phyloP scores from a whole-genome alignment of 2,329 filamentous ascomycete species.

The Aspergillus melleus region DNA sequence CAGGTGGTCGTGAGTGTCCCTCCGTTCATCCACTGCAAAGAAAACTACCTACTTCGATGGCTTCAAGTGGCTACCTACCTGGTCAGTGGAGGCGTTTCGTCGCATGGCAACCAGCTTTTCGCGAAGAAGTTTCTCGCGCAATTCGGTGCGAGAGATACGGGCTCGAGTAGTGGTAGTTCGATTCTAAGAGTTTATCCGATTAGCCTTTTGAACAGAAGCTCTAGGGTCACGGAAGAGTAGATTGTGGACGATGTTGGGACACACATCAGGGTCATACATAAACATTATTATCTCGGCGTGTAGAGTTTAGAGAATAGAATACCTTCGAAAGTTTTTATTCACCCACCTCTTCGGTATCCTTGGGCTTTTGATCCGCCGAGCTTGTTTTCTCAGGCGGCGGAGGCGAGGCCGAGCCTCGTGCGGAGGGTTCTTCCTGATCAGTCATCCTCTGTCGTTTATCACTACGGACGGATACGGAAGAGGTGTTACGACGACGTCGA shows the following conservation, averaged over 20 bases:
- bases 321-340: slow-evolving; percentile 21
- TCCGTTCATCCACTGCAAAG: neutral
- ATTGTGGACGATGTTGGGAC: neutral
- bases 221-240: neutral
- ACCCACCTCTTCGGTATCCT: slow-evolving; percentile 35
- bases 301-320: slow-evolving; percentile 1
- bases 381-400: slow-evolving; percentile 18
- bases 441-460: slow-evolving; percentile 44
- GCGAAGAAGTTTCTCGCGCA: slow-evolving; percentile 39
- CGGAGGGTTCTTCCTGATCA: slow-evolving; percentile 35
- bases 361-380: slow-evolving; percentile 22
- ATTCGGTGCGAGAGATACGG: slow-evolving; percentile 32
- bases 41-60: slow-evolving; percentile 7
- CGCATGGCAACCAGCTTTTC: slow-evolving; percentile 40
- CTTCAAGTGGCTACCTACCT: slow-evolving; percentile 24
- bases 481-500: slow-evolving; percentile 44
- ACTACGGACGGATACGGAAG: slow-evolving; percentile 43
- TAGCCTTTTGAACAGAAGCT: neutral
- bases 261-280: neutral
- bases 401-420: slow-evolving; percentile 23
- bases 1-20: neutral
- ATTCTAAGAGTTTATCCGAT: slow-evolving; percentile 1
- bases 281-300: neutral
- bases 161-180: slow-evolving; percentile 7
- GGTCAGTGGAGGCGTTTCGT: slow-evolving; percentile 24